Percentiles rank a stretch among this genome's conserved stretches.
These are phyloP conservation scores for Wallacemonas rigidus DNA, from an alignment of 208 protist genomes.

Conservation along the genomic window DNA sequence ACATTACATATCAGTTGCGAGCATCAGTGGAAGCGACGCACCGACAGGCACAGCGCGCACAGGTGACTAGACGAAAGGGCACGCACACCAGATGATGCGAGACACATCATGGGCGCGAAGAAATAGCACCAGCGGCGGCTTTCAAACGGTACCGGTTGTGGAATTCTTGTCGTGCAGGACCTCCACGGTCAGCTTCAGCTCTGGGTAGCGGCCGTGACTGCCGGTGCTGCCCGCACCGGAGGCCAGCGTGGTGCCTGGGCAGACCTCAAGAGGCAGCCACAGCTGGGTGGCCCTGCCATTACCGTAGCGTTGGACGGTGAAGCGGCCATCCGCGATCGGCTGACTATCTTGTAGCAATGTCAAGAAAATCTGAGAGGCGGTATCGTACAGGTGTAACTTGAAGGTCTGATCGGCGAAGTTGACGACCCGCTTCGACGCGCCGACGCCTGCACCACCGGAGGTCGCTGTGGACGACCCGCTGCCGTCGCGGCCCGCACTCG, in stretches of 20 bases:
- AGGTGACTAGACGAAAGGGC: too few species aligned
- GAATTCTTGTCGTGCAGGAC: constrained; percentile 19
- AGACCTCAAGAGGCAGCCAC: constrained; percentile 26
- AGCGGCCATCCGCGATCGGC: constrained; percentile 21
- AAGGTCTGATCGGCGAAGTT: constrained; percentile 35
- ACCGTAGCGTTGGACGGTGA: constrained; percentile 30
- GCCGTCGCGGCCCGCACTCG: constrained; percentile 4
- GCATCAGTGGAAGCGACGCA: too few species aligned
- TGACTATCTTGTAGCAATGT: constrained; percentile 26
- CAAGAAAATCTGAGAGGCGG: constrained; percentile 20
- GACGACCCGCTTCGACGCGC: constrained; percentile 17
- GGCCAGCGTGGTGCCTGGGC: background rate
- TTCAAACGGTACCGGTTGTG: background rate
- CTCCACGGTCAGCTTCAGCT: constrained; percentile 32
- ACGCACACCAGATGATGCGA: too few species aligned
- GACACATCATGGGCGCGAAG: too few species aligned
- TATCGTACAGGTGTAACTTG: constrained; percentile 35
- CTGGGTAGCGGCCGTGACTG: constrained; percentile 4
- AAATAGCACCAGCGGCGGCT: background rate
- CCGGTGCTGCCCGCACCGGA: background rate
- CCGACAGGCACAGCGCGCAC: too few species aligned
- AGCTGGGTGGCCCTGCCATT: constrained; percentile 20
- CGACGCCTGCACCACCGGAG: constrained; percentile 3
- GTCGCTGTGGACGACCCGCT: background rate
- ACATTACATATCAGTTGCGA: too few species aligned